Base-by-base conservation (phyloP, 345 rosid species). In the Corchorus capsularis region DNA sequence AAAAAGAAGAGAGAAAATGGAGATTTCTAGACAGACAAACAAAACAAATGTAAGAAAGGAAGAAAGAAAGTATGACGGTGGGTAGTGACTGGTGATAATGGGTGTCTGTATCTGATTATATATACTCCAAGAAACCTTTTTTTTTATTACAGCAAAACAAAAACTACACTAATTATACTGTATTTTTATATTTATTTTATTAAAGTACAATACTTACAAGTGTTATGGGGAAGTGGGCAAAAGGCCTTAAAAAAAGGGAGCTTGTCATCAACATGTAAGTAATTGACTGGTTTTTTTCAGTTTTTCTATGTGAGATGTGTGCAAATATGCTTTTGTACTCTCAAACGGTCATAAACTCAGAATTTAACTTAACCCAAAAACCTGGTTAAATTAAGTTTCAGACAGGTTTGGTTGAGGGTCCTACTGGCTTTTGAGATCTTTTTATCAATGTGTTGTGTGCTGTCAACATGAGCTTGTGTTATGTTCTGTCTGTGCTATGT, bases 11-110 rank as follows among this genome's bases (percentile, higher is more conserved):
- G 70, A 27, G 54, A 3, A 3, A 27, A 69, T 37, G 72, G 84
- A 60, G 85, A 27, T 11, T 43, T 83, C 79, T 76, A 74, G 84
- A 79, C 22, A 74, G 84, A 79, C 22, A 79, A 61, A 56, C 35
- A 14, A 8, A 39, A 39, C 43, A 39, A 4, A 4, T 3, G 43
- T 2, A 15, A 43, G 35, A 6, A 27, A 16, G 16, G 12, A 3
- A 59, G 15, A 53, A 46, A 65, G 57, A 32, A 66, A 53, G 77
- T 63, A 45, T 63, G 87, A 60, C 77, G 66, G 79, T 78, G 84
- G 75, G 79, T 57, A 63, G 65, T 39, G 67, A 35, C 55, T 47
- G 79, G 54, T 84, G 90, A 72, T 79, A 81, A 15, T 9, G 45
- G 20, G 39, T 47, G 22, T 32, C 41, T 49, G 57, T 15, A 49